phyloP scores from a whole-genome alignment of 345 rosid genomes.

The Acer negundo region DNA sequence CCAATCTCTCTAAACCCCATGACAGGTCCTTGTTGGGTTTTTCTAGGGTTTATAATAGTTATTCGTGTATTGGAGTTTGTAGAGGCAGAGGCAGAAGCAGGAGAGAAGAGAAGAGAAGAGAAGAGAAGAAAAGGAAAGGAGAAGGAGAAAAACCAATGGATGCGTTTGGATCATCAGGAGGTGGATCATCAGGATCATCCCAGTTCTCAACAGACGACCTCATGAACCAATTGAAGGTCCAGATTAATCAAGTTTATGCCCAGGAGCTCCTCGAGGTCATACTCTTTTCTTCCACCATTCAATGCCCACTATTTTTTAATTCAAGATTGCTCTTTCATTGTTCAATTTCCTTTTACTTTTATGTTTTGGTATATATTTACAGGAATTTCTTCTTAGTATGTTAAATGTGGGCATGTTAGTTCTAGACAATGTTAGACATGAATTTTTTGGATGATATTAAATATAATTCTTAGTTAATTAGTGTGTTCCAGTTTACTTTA shows the following conservation, averaged over 20 bases:
- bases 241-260: constrained; percentile 81
- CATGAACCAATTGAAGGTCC: constrained; percentile 68
- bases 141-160: constrained; percentile 47
- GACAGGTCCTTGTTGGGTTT: no score
- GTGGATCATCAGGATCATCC: constrained; percentile 44
- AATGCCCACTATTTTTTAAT: no score
- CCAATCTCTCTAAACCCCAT: no score
- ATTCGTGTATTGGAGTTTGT: no score
- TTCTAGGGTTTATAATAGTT: no score
- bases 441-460: not conserved
- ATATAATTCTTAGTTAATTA: not conserved
- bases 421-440: not conserved
- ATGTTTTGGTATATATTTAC: no score
- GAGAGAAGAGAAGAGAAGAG: no score
- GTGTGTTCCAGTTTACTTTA: not conserved
- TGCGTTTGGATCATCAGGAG: constrained; percentile 53
- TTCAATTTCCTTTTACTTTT: no score
- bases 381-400: not conserved
- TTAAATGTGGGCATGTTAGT: not conserved
- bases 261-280: constrained; percentile 73
- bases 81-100: no score
- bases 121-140: no score
- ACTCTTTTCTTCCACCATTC: no score
- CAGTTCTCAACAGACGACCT: constrained; percentile 51
- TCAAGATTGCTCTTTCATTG: no score